phyloP scores from a whole-genome alignment of 2,329 filamentous ascomycete genomes.

The Pestalotiopsis sp. region DNA sequence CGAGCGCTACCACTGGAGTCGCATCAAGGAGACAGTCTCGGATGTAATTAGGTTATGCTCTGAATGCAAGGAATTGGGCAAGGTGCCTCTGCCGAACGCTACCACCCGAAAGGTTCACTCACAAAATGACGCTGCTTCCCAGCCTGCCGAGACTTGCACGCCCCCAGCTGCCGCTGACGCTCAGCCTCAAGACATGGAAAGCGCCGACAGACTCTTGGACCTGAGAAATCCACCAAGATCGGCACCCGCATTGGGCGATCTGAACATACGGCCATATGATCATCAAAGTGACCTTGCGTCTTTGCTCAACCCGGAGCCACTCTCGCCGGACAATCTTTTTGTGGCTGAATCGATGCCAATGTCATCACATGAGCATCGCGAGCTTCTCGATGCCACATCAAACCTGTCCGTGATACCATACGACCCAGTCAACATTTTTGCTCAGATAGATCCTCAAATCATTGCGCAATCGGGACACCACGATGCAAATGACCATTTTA shows the following conservation, averaged over 20 bases:
- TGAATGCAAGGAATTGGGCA: slow-evolving; percentile 82
- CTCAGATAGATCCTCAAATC: slow-evolving; percentile 64
- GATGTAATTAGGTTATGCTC: slow-evolving; percentile 90
- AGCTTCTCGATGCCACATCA: slow-evolving; percentile 29
- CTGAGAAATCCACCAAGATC: slow-evolving; percentile 23
- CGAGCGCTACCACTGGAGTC: slow-evolving; percentile 94
- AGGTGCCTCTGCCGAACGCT: slow-evolving; percentile 41
- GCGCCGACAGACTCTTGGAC: slow-evolving; percentile 16
- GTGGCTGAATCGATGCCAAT: slow-evolving; percentile 14
- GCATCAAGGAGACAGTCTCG: slow-evolving; percentile 96
- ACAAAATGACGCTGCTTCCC: not conserved
- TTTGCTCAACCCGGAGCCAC: slow-evolving; percentile 37
- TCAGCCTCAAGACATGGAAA: not conserved
- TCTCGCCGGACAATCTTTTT: not conserved
- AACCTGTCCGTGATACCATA: slow-evolving; percentile 2
- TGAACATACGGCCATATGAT: slow-evolving; percentile 43
- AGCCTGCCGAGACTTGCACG: not conserved
- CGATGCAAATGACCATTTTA: slow-evolving; percentile 28
- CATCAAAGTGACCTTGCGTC: slow-evolving; percentile 52
- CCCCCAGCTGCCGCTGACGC: not conserved
- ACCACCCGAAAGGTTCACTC: slow-evolving; percentile 19
- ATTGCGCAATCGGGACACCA: slow-evolving; percentile 45
- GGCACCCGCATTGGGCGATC: slow-evolving; percentile 27
- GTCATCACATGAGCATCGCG: slow-evolving; percentile 25
- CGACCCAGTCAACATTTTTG: slow-evolving; percentile 42